Base-by-base conservation (phyloP, 73 alveolate species). In the Stentor coeruleus region DNA sequence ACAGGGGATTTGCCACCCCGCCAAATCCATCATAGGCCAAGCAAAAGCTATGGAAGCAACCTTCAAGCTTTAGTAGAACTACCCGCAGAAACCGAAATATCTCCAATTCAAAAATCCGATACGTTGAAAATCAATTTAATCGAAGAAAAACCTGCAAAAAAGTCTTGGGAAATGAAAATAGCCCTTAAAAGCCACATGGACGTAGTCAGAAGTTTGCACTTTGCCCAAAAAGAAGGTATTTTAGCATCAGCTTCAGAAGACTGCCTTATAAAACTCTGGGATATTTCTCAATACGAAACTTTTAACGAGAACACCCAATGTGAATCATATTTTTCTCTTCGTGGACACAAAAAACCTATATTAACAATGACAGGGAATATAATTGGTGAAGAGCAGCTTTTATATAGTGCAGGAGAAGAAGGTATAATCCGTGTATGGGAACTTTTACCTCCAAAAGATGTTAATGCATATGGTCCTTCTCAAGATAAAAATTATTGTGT, bases 221-320 rank as follows among this genome's bases (percentile, higher is more conserved):
- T 83, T 57, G 72, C 74, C 40, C 72, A 74, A 0, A 37, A 58
- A 38, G 31, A n/a, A n/a, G n/a, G 85, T 3, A 66, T 83, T 74
- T 37, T 83, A n/a, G 86, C 88, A 3, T 73, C 80, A 38, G 86
- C 38, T 3, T 83, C 88, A 3, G 88, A 83, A 83, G 88, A 83
- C 79, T 83, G 88, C n/a, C 33, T 73, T 41, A 35, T 83, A 3
- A 83, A 83, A 40, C 79, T 83, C 35, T 83, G 88, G 88, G 88
- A 83, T 38, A 40, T 58, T 30, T 37, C 39, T 74, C 38, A 66
- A 37, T 74, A 37, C 33, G 37, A 59, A n/a, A n/a, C n/a, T n/a
- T n/a, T n/a, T 38, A 57, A 57, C 28, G 26, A 82, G 30, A 39
- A 31, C 35, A 35, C 72, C 11, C 35, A 26, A 33, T 73, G 76